Conservation (phyloP, 73 alveolate genomes). For the Paramecium sexaurelia region DNA sequence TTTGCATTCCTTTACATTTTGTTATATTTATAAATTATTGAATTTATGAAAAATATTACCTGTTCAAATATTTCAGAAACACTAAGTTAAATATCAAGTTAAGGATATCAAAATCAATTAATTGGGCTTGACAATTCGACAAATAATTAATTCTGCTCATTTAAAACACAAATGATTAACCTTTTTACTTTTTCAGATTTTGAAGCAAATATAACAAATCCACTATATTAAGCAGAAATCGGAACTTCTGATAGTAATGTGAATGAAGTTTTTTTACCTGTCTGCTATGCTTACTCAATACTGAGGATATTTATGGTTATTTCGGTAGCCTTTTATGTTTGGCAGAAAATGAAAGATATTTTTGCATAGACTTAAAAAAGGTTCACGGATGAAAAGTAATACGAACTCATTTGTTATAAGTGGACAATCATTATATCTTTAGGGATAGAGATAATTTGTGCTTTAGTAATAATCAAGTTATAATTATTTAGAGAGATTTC, state of each 20-base stretch:
- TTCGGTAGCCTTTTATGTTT: slow-evolving; percentile 8
- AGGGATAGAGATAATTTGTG: slow-evolving; percentile 2
- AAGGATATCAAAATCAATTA: too few relatives aligned
- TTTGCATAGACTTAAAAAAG: not conserved
- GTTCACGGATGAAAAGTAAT: not conserved
- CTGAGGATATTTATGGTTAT: slow-evolving; percentile 36
- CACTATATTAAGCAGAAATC: slow-evolving; percentile 41
- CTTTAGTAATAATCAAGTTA: not conserved
- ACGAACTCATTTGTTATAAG: not conserved
- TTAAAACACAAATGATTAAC: not conserved
- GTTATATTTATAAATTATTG: too few relatives aligned
- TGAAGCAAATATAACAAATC: not conserved
- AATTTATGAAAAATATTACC: too few relatives aligned
- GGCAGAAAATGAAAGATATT: slow-evolving; percentile 17
- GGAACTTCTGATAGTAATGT: not conserved
- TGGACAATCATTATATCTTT: not conserved
- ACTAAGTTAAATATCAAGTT: too few relatives aligned
- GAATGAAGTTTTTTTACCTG: slow-evolving; percentile 11
- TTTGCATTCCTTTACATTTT: too few relatives aligned
- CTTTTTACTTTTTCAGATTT: slow-evolving; percentile 18
- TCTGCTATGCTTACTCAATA: slow-evolving; percentile 41
- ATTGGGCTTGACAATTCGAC: too few relatives aligned
- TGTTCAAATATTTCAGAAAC: too few relatives aligned
- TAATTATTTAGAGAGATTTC: slow-evolving; percentile 14
- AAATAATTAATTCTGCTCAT: not conserved